Evolutionary conservation across 1,284 basidiomycete species (phyloP).

Genomic region (Xerocomus minutiporus): DNA sequence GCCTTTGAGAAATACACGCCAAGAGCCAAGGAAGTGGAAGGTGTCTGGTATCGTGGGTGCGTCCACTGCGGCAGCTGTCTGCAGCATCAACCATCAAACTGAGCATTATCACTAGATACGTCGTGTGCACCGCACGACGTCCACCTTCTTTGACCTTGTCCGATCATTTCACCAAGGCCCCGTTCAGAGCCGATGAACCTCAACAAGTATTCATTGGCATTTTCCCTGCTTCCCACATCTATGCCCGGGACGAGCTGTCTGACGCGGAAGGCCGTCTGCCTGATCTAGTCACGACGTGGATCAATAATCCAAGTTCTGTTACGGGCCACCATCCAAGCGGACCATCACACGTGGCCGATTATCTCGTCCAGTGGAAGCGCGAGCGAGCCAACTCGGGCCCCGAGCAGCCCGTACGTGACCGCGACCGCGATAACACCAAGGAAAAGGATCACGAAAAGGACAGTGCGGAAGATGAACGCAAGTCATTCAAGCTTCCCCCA

Average conservation of each 20-base stretch:
- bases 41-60: conserved; percentile 87
- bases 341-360: conserved; percentile 35
- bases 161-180: conserved; percentile 47
- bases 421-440: conserved; percentile 53
- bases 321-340: conserved; percentile 34
- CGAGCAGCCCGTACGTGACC: conserved; percentile 39
- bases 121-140: conserved; percentile 75
- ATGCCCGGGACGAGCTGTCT: conserved; percentile 82
- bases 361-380: conserved; percentile 42
- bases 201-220: conserved; percentile 94
- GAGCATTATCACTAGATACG: conserved; percentile 57
- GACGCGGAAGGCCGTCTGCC: conserved; percentile 86
- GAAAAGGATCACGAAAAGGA: conserved; percentile 64
- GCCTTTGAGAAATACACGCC: conserved; percentile 88
- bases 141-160: conserved; percentile 64
- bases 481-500: conserved; percentile 66
- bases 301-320: conserved; percentile 35
- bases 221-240: conserved; percentile 89
- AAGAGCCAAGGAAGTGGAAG: conserved; percentile 66
- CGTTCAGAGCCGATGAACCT: conserved; percentile 60
- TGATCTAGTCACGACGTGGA: conserved; percentile 52
- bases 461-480: conserved; percentile 39
- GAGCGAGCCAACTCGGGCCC: conserved; percentile 43
- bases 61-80: conserved; percentile 30
- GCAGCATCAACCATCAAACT: conserved; percentile 4